These are phyloP conservation scores for Penicillium paradoxum DNA, from an alignment of 495 filamentous ascomycete species.

Conservation along the genomic window DNA sequence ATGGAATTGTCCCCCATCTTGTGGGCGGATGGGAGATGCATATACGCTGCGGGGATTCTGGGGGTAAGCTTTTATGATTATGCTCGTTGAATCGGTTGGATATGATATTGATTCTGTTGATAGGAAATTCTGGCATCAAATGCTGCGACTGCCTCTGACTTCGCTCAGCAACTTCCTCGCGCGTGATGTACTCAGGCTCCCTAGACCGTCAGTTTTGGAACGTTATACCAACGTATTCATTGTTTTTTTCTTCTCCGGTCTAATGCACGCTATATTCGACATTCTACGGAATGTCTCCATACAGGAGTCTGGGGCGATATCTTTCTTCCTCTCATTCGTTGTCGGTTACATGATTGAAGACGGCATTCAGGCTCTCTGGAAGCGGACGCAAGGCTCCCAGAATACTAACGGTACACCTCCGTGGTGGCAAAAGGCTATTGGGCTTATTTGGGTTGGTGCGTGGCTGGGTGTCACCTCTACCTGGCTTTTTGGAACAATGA, in stretches of 20 bases:
- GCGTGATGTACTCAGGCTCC: constrained; percentile 23
- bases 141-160: constrained; percentile 27
- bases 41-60: constrained; percentile 32
- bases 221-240: constrained; percentile 31
- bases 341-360: constrained; percentile 33
- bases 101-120: not conserved
- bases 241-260: constrained; percentile 30
- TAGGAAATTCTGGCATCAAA: constrained; percentile 42
- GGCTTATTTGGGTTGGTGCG: constrained; percentile 10
- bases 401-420: not conserved
- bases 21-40: constrained; percentile 26
- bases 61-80: constrained; percentile 20
- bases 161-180: constrained; percentile 24
- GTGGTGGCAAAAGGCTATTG: constrained; percentile 13
- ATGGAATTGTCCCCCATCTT: constrained; percentile 29
- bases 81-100: not conserved
- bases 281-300: constrained; percentile 13
- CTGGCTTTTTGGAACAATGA: not conserved
- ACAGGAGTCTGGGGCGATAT: constrained; percentile 17
- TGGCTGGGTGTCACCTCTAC: constrained; percentile 14
- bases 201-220: constrained; percentile 22
- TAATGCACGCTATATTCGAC: constrained; percentile 26
- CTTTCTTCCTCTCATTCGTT: constrained; percentile 30
- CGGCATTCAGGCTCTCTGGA: constrained; percentile 19
- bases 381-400: not conserved